Conservation (phyloP, 495 filamentous ascomycete genomes). For the Thozetella sp. region DNA sequence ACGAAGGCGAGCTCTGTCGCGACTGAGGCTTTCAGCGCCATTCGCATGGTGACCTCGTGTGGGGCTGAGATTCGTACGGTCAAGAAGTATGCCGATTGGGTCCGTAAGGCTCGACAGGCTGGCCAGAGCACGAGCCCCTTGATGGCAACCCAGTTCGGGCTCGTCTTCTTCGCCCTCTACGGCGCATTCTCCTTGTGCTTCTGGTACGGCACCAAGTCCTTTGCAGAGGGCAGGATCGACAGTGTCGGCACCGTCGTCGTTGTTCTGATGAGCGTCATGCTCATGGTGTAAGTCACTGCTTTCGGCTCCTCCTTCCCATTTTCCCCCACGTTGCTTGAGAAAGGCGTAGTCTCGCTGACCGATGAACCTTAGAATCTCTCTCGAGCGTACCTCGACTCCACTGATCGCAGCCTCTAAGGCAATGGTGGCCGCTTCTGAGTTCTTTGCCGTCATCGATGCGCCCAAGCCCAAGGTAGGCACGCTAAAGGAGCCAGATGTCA, state of each 20-base stretch:
- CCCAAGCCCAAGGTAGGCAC: constrained; percentile 44
- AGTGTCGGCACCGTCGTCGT: constrained; percentile 48
- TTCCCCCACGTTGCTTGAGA: background rate
- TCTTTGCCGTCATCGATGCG: constrained; percentile 59
- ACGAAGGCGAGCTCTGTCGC: constrained; percentile 59
- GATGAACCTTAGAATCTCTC: constrained; percentile 24
- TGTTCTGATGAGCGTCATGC: constrained; percentile 57
- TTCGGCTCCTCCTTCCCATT: background rate
- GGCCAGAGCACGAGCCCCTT: constrained; percentile 50
- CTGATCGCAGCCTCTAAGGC: constrained; percentile 53
- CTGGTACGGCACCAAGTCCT: constrained; percentile 52
- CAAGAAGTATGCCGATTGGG: constrained; percentile 53
- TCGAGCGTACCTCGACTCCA: constrained; percentile 53
- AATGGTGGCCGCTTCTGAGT: constrained; percentile 54
- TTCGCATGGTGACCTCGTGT: constrained; percentile 65
- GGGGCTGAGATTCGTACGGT: constrained; percentile 59
- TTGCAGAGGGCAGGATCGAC: constrained; percentile 35
- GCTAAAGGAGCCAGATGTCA: constrained; percentile 44
- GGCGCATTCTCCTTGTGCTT: constrained; percentile 47
- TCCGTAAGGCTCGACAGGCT: constrained; percentile 55
- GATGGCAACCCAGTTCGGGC: constrained; percentile 35
- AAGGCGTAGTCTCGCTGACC: background rate
- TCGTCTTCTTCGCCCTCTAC: constrained; percentile 44
- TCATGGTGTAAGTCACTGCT: constrained; percentile 35
- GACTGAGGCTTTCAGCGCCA: constrained; percentile 54